These are phyloP conservation scores for Kernera saxatilis DNA, from an alignment of 345 rosid genomes.

Conservation along the genomic window DNA sequence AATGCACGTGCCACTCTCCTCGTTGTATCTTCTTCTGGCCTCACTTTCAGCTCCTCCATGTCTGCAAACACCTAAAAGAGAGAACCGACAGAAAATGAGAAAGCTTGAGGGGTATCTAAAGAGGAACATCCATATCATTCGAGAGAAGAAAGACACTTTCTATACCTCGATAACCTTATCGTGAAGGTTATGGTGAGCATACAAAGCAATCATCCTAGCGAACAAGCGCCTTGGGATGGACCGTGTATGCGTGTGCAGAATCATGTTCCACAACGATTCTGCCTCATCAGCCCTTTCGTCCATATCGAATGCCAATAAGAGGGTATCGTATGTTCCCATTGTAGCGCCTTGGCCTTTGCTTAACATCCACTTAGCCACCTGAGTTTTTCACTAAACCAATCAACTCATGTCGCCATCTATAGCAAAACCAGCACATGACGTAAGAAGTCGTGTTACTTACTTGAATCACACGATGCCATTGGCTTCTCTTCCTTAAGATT, in stretches of 20 bases:
- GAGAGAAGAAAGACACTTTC: not conserved
- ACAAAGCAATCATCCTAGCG: slow-evolving; percentile 78
- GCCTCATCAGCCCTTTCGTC: slow-evolving; percentile 72
- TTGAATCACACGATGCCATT: slow-evolving; percentile 82
- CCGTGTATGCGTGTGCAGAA: slow-evolving; percentile 57
- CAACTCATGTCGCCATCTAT: not conserved
- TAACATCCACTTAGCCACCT: slow-evolving; percentile 97
- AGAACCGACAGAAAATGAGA: not conserved
- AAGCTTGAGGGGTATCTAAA: not conserved
- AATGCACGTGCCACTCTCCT: slow-evolving; percentile 64
- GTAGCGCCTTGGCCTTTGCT: slow-evolving; percentile 93
- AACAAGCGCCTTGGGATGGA: slow-evolving; percentile 81
- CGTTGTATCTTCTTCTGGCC: slow-evolving; percentile 71
- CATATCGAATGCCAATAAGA: slow-evolving; percentile 81
- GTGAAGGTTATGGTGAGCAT: slow-evolving; percentile 67
- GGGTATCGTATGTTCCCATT: slow-evolving; percentile 77
- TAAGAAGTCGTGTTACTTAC: slow-evolving; percentile 28
- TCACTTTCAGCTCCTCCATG: slow-evolving; percentile 84
- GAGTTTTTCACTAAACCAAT: slow-evolving; percentile 8
- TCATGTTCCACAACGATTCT: slow-evolving; percentile 80
- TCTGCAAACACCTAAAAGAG: slow-evolving; percentile 70
- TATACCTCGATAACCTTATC: slow-evolving; percentile 69
- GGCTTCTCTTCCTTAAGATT: slow-evolving; percentile 57
- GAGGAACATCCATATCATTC: not conserved
- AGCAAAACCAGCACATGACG: not conserved